Evolutionary conservation across 768 basidiomycete genomes (phyloP).

Genomic region (Leucocoprinus leucothites): DNA sequence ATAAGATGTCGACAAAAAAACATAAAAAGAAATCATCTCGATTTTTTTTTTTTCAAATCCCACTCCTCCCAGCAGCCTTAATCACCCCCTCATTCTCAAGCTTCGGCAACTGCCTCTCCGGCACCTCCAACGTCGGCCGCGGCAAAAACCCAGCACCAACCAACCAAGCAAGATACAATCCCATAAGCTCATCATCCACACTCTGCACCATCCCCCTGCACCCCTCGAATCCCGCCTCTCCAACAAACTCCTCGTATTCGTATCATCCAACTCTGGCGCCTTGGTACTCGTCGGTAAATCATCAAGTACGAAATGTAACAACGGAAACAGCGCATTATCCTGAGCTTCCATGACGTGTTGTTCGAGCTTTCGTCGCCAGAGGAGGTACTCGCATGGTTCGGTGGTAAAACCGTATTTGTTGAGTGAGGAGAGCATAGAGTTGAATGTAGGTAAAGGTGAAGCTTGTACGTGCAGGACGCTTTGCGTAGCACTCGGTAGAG

Average conservation of each 20-base stretch:
- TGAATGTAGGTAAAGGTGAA: slow-evolving; percentile 84
- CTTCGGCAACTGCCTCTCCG: slow-evolving; percentile 47
- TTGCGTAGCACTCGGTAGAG: slow-evolving; percentile 42
- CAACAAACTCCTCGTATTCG: slow-evolving; percentile 72
- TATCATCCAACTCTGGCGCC: slow-evolving; percentile 85
- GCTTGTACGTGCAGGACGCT: slow-evolving; percentile 85
- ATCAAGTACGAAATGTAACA: slow-evolving; percentile 95
- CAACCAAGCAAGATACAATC: slow-evolving; percentile 90
- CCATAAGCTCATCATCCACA: slow-evolving; percentile 70
- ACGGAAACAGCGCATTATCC: slow-evolving; percentile 96
- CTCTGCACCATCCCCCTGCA: slow-evolving; percentile 43
- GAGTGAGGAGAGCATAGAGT: slow-evolving; percentile 74
- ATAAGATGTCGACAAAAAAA: no score
- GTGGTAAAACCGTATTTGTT: slow-evolving; percentile 77
- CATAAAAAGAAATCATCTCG: neutral
- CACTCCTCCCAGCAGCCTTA: slow-evolving; percentile 71
- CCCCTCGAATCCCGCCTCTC: slow-evolving; percentile 28
- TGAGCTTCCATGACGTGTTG: slow-evolving; percentile 92
- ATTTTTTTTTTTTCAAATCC: slow-evolving; percentile 30
- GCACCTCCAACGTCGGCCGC: slow-evolving; percentile 35
- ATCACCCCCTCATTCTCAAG: slow-evolving; percentile 37
- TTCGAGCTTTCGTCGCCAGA: slow-evolving; percentile 91
- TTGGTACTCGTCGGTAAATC: slow-evolving; percentile 97
- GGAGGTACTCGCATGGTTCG: slow-evolving; percentile 79
- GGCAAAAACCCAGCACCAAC: slow-evolving; percentile 81